Conservation (phyloP, 2,329 filamentous ascomycete genomes). For the Clonostachys chloroleuca region DNA sequence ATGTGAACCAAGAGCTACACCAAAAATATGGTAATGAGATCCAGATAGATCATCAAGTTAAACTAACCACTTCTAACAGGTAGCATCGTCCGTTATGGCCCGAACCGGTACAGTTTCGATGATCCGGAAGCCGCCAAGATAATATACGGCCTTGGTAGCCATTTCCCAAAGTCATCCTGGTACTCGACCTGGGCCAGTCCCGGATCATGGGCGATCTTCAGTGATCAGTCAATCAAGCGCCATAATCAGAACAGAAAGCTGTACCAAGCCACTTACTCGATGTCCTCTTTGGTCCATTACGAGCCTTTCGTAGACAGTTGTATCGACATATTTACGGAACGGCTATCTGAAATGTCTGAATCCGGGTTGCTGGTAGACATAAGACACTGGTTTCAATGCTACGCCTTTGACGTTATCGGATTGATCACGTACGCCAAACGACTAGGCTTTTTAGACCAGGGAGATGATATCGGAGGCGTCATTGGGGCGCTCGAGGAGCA, state of each 20-base stretch:
- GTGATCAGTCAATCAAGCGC: constrained; percentile 15
- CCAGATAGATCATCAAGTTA: no score
- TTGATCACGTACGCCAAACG: constrained; percentile 34
- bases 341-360: constrained; percentile 15
- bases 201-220: constrained; percentile 17
- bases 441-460: constrained; percentile 39
- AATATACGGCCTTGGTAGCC: constrained; percentile 21
- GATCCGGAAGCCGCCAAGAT: constrained; percentile 30
- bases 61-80: no score
- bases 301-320: constrained; percentile 44
- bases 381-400: constrained; percentile 37
- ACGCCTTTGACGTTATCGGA: constrained; percentile 46
- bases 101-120: constrained; percentile 39
- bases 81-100: constrained; percentile 36
- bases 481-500: constrained; percentile 20
- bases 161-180: constrained; percentile 24
- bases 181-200: constrained; percentile 18
- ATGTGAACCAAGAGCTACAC: no score
- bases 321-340: constrained; percentile 30
- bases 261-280: constrained; percentile 38
- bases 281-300: constrained; percentile 41
- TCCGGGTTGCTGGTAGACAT: constrained; percentile 33
- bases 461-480: constrained; percentile 35
- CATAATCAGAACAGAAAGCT: constrained; percentile 30
- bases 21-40: no score